Evolutionary conservation across 805 yeast species (phyloP).

Genomic region (Saturnispora silvae): DNA sequence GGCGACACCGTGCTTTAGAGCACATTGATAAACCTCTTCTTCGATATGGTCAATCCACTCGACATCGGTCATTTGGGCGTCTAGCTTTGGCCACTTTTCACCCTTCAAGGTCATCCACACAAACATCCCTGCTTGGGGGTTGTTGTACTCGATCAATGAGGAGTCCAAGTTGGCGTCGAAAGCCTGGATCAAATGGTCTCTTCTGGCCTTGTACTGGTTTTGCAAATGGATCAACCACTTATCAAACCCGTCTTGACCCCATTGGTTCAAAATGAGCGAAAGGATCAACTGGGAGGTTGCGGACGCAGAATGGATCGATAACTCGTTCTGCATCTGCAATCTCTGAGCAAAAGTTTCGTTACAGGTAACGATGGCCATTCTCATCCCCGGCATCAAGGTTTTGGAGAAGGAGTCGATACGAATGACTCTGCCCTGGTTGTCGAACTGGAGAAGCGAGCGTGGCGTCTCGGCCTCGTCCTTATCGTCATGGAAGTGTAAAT

Average conservation of each 20-base stretch:
- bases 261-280: constrained; percentile 46
- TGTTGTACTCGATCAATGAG: constrained; percentile 32
- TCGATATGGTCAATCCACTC: constrained; percentile 26
- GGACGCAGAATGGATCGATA: constrained; percentile 60
- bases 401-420: constrained; percentile 74
- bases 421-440: constrained; percentile 66
- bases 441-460: constrained; percentile 60
- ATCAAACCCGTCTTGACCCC: constrained; percentile 53
- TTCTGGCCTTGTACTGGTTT: constrained; percentile 50
- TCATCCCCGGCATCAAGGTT: constrained; percentile 66
- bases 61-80: constrained; percentile 25
- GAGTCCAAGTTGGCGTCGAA: constrained; percentile 37
- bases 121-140: constrained; percentile 37
- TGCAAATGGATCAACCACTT: constrained; percentile 62
- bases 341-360: constrained; percentile 45
- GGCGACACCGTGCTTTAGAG: constrained; percentile 19
- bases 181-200: constrained; percentile 46
- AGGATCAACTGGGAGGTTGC: constrained; percentile 60
- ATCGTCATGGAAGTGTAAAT: constrained; percentile 45
- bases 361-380: constrained; percentile 66
- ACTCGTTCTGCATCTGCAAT: constrained; percentile 51
- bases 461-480: constrained; percentile 29
- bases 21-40: constrained; percentile 17
- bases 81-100: constrained; percentile 29
- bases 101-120: constrained; percentile 33